Base-by-base conservation (phyloP, 2,329 filamentous ascomycete species). In the Cladosporium sp. region DNA sequence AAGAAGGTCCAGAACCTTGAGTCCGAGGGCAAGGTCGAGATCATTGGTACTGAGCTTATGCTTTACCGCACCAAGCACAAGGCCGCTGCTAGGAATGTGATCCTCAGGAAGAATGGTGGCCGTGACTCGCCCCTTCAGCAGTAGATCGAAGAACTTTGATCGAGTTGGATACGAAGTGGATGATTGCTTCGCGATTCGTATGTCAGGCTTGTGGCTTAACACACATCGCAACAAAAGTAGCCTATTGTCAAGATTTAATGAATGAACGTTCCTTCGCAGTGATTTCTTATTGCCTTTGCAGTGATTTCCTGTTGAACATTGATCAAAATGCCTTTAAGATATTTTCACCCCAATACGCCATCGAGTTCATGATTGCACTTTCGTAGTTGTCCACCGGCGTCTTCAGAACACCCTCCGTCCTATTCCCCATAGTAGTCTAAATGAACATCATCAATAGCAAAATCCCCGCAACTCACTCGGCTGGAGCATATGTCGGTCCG, bases 1-100 rank as follows among this genome's bases (percentile, higher is more conserved):
- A 74, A 72, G 3, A 79, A 82, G 65, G 78, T 85, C 7, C 77
- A 80, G 60, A 46, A 56, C 30, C 48, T 63, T n/a, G 60, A 25
- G 32, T 26, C 69, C 0, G 73, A 75, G 18, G 76, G 75, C 0
- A 71, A 71, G 67, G 79, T 79, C 46, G 77, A 76, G 69, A 73
- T 79, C 51, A 72, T 79, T 3, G 73, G 72, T 53, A 73, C 72
- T 11, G 71, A 76, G 32, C 51, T 73, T 46, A 65, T 74, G 58
- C 70, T 71, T 23, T 78, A 77, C 67, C 68, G 75, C 23, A 76
- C 74, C 43, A 70, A 66, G 23, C 65, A 66, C 36, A 67, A 66
- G 25, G 68, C 68, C 16, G 70, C 65, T 36, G 70, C 67, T 3
- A 67, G 67, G 61, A 68, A 72, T 36, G 65, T 73, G 23, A 70